Conservation (phyloP, 352 stramenopile genomes). For the Pythium folliculosum region DNA sequence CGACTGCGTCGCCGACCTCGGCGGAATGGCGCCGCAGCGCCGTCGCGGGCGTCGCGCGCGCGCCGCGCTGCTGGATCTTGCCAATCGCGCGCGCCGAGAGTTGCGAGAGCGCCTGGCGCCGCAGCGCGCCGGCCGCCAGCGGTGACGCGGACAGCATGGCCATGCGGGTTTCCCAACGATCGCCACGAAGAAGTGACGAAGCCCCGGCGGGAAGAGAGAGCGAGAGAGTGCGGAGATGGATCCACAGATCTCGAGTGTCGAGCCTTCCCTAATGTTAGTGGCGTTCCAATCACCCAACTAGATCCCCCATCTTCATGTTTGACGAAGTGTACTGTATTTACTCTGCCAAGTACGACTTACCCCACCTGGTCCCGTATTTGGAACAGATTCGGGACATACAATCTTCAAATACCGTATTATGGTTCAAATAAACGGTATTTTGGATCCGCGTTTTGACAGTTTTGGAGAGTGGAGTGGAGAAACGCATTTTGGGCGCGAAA, state of each 20-base stretch:
- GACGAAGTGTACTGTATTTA: neutral
- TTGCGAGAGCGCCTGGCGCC: neutral
- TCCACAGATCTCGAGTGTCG: no score
- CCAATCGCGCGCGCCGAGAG: conserved; percentile 11
- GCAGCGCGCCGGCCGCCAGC: conserved; percentile 5
- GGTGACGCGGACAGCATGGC: conserved; percentile 9
- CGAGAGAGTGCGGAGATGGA: no score
- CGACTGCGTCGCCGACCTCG: neutral
- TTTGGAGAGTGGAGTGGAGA: neutral
- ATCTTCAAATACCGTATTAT: conserved; percentile 2
- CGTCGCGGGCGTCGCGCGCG: conserved; percentile 22
- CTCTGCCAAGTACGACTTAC: neutral
- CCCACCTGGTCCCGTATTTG: neutral
- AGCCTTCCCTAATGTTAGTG: neutral
- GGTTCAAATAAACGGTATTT: neutral
- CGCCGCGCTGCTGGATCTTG: conserved; percentile 31
- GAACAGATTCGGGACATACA: no score
- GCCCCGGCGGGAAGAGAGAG: no score
- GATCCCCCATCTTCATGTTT: neutral
- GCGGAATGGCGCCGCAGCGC: conserved; percentile 25
- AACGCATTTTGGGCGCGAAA: neutral
- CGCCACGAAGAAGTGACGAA: no score
- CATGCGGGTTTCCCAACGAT: neutral
- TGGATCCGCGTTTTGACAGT: neutral
- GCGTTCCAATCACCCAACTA: neutral